These are phyloP conservation scores for Elongisporangium senticosum DNA, from an alignment of 352 stramenopile genomes.

Conservation along the genomic window DNA sequence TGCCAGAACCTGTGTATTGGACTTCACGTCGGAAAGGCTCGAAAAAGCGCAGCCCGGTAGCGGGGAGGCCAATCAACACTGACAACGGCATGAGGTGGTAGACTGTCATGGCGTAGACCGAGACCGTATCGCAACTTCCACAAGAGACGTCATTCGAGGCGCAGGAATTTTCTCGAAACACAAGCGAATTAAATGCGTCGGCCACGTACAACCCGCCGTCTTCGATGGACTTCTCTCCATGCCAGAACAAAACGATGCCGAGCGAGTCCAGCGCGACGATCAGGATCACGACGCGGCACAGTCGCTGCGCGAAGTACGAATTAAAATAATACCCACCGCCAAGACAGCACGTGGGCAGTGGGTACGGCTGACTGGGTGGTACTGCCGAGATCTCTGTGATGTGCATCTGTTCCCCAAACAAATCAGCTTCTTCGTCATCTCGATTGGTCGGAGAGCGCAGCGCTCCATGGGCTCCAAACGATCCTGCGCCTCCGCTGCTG, in stretches of 20 bases:
- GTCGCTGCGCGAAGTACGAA: conserved; percentile 74
- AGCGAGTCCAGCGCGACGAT: conserved; percentile 30
- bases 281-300: conserved; percentile 42
- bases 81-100: conserved; percentile 59
- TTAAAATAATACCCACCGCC: conserved; percentile 51
- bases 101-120: conserved; percentile 60
- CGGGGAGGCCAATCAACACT: conserved; percentile 60
- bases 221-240: conserved; percentile 14
- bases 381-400: neutral
- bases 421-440: neutral
- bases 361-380: conserved; percentile 24
- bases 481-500: neutral
- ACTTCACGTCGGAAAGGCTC: conserved; percentile 59
- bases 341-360: conserved; percentile 39
- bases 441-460: neutral
- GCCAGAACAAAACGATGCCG: conserved; percentile 50
- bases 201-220: conserved; percentile 46
- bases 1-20: conserved; percentile 2
- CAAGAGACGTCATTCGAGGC: conserved; percentile 22
- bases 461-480: neutral
- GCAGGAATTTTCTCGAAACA: conserved; percentile 35
- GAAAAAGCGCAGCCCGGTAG: conserved; percentile 50
- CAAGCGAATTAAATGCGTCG: conserved; percentile 28
- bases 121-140: conserved; percentile 48
- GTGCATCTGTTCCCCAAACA: neutral